Conservation (phyloP, 176 grass and related monocot genomes). For the Triticum monococcum region DNA sequence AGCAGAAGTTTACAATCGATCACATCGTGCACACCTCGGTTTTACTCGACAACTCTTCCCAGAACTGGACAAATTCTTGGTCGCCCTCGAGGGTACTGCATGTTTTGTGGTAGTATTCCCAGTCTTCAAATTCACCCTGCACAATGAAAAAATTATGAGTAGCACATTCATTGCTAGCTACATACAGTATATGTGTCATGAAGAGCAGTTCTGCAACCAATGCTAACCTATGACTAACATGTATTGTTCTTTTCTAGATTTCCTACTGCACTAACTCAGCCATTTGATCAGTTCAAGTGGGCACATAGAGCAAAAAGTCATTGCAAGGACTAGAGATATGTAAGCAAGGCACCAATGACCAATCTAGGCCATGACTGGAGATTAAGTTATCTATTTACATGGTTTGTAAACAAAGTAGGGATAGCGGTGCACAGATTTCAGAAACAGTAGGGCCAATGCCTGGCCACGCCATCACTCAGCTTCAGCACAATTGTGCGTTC, state of each 20-base stretch:
- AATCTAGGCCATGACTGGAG: too few relatives aligned
- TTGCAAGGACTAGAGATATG: background rate
- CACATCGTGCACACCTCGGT: slow-evolving; percentile 14
- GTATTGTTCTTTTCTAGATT: background rate
- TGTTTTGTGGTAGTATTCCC: background rate
- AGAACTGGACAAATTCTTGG: slow-evolving; percentile 4
- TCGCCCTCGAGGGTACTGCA: slow-evolving; percentile 6
- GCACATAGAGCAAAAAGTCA: background rate
- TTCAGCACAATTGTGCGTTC: background rate
- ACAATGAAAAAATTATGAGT: background rate
- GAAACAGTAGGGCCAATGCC: too few relatives aligned
- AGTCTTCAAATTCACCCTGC: slow-evolving; percentile 3
- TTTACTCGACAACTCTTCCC: background rate
- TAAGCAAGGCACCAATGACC: background rate
- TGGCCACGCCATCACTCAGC: background rate
- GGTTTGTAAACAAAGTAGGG: too few relatives aligned
- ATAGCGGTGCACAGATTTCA: too few relatives aligned
- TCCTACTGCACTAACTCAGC: background rate
- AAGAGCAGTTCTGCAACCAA: background rate
- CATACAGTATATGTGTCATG: background rate
- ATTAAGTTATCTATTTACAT: too few relatives aligned
- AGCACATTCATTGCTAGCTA: background rate
- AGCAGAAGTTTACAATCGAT: background rate
- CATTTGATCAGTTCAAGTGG: background rate
- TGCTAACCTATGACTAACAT: background rate